Percentiles rank a stretch among this genome's conserved stretches.
These are phyloP conservation scores for Neoscytalidium dimidiatum DNA, from an alignment of 2,329 filamentous ascomycete genomes.

Conservation along the genomic window DNA sequence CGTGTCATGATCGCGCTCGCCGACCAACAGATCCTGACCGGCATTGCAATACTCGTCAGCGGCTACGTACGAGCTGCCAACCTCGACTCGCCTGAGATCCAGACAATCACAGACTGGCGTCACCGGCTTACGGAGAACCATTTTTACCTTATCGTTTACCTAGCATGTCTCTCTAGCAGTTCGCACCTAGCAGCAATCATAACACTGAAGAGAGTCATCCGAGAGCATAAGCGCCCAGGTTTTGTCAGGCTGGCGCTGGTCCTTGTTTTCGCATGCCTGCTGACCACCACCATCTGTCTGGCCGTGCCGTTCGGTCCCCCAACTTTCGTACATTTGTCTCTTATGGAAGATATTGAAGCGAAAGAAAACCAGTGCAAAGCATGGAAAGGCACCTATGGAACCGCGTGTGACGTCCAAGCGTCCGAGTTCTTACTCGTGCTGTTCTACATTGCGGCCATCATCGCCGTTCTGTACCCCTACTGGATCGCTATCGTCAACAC, in stretches of 20 bases:
- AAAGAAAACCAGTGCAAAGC: background rate
- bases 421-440: background rate
- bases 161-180: slow-evolving; percentile 33
- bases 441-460: background rate
- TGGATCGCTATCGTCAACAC: slow-evolving; percentile 10
- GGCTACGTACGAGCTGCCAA: slow-evolving; percentile 22
- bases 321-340: background rate
- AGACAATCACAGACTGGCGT: background rate
- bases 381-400: background rate
- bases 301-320: slow-evolving; percentile 22
- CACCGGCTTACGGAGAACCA: background rate
- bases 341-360: background rate
- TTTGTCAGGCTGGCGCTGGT: slow-evolving; percentile 32
- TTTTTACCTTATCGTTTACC: slow-evolving; percentile 29
- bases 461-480: background rate
- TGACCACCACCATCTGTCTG: slow-evolving; percentile 32
- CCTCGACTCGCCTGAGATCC: background rate
- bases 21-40: slow-evolving; percentile 35
- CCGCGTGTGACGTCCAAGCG: background rate
- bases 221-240: slow-evolving; percentile 31
- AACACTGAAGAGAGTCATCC: slow-evolving; percentile 34
- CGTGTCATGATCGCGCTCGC: slow-evolving; percentile 34
- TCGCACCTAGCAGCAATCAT: slow-evolving; percentile 36
- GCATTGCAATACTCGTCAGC: slow-evolving; percentile 32
- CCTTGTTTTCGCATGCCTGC: slow-evolving; percentile 30